Evolutionary conservation across 2,329 filamentous ascomycete species (phyloP), one percentile per base, ranked within the genome.

Genomic region (Neofusicoccum kwambonambiense): DNA sequence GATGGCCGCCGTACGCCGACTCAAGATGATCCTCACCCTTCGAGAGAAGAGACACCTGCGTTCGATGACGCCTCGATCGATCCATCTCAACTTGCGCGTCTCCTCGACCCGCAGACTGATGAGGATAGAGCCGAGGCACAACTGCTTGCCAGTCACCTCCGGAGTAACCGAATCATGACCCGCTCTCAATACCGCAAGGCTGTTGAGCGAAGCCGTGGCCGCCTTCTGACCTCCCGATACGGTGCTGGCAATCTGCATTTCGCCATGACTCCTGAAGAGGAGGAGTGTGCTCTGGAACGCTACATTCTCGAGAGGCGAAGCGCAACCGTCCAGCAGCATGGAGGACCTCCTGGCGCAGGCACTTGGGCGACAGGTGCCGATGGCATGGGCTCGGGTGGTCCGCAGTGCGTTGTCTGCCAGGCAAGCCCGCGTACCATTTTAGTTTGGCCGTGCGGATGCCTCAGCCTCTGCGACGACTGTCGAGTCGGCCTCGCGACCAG

Each of bases 401-500:
- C 93, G 2, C 90, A 91, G 69, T 99, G 95, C 72, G 95, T 98
- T 0, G 92, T 99, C 4, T 99, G 95, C 74, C 94, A 98, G 76
- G 88, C 88, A 63, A 85, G 86, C n/a, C 88, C 93, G 3, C 85
- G 95, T 17, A 96, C 91, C 7, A 90, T 98, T 67, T 90, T 99
- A 63, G 90, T 97, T 1, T 98, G 95, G 95, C 95, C 95, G 0
- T 99, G 95, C 75, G 90, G 95, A 2, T 99, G 95, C 75, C 83
- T 99, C 65, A 94, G 92, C 70, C 84, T 98, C 12, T 98, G 95
- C 75, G 95, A 99, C 76, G 95, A 98, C 70, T 98, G 95, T 75
- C 85, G 95, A 37, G 91, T 98, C 41, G 94, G 92, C 49, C 83
- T 98, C 67, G 95, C 95, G 3, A 93, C 96, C 88, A 96, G 97